Evolutionary conservation across 176 grass and related monocot species (phyloP).

Genomic region (Secale cereale): DNA sequence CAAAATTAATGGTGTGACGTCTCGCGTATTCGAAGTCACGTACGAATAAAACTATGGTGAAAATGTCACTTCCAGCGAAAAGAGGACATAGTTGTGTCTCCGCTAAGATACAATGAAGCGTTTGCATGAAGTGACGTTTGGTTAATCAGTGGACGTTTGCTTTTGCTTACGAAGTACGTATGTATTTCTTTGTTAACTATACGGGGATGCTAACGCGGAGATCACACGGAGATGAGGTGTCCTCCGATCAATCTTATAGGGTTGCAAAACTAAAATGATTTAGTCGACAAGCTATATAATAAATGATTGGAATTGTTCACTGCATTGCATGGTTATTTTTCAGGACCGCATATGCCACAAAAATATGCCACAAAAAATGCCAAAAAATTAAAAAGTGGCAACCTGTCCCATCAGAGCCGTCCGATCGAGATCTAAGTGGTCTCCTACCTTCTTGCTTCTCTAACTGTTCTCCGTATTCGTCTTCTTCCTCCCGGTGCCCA

Average conservation of each 20-base stretch:
- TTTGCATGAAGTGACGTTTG: no score
- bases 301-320: background rate
- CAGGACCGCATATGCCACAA: background rate
- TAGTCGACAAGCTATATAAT: no score
- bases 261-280: background rate
- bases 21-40: no score
- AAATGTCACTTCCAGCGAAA: background rate
- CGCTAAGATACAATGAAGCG: background rate
- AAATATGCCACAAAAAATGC: no score
- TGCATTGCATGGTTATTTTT: background rate
- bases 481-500: no score
- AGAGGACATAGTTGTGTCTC: background rate
- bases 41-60: background rate
- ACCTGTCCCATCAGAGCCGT: background rate
- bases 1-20: background rate
- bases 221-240: background rate
- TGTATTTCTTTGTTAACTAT: background rate
- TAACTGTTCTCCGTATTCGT: background rate
- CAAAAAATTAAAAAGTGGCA: no score
- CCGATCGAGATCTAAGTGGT: background rate
- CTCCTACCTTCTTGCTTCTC: background rate
- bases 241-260: background rate
- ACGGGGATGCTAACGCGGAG: background rate
- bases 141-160: no score
- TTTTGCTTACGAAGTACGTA: background rate